Percentiles rank a stretch among this genome's conserved stretches.
Evolutionary conservation across 108 stramenopile genomes (phyloP).

Genomic region (Skeletonema tropicum): DNA sequence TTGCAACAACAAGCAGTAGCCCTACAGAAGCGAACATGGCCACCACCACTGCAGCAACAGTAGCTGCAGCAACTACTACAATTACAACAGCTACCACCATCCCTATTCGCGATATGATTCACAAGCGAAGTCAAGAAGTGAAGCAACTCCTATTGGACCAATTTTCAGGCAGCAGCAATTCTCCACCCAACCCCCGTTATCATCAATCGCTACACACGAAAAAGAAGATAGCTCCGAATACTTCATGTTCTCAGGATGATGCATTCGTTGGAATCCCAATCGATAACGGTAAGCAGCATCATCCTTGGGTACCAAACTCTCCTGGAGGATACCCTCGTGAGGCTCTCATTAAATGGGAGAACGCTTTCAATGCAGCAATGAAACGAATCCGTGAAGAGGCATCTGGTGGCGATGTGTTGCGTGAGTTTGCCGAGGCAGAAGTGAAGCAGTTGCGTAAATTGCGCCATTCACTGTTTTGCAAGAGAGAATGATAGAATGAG

Average conservation of each 20-base stretch:
- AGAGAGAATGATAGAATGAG: no score
- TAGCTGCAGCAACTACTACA: not conserved
- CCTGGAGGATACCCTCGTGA: constrained; percentile 17
- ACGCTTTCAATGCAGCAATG: constrained; percentile 11
- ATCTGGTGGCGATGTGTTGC: constrained; percentile 17
- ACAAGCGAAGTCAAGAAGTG: constrained; percentile 5
- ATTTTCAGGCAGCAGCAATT: not conserved
- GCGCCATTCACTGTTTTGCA: constrained; percentile 32
- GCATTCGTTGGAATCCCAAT: constrained; percentile 31
- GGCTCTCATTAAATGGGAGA: constrained; percentile 18
- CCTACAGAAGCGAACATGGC: not conserved
- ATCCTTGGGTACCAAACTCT: constrained; percentile 12
- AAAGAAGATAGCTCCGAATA: not conserved
- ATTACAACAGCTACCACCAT: not conserved
- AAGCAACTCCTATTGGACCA: constrained; percentile 2
- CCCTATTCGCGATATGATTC: constrained; percentile 10
- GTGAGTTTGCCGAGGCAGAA: constrained; percentile 18
- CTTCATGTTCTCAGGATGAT: constrained; percentile 22
- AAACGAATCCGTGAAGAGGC: constrained; percentile 11
- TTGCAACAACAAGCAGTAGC: no score
- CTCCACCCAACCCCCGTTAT: constrained; percentile 11
- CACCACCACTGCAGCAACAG: not conserved
- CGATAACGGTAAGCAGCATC: constrained; percentile 11
- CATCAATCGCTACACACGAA: not conserved
- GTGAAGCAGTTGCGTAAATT: constrained; percentile 18